Evolutionary conservation across 768 basidiomycete genomes (phyloP).

Genomic region (Mycena amicta): DNA sequence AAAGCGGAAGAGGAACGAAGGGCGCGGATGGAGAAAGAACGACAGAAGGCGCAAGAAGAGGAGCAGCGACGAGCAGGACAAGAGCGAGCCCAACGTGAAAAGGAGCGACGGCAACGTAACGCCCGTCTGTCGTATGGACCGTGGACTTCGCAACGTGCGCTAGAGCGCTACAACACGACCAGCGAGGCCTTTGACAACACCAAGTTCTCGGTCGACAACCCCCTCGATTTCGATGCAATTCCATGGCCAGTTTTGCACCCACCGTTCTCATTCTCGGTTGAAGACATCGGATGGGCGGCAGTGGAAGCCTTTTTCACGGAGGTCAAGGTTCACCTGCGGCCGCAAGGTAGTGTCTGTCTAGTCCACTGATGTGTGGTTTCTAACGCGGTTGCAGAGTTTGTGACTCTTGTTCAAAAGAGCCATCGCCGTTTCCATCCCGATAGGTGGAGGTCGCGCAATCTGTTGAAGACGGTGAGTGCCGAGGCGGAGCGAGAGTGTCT

Average conservation of each 20-base stretch:
- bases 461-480: conserved; percentile 60
- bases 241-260: conserved; percentile 76
- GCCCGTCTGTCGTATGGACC: conserved; percentile 59
- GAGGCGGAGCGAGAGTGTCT: conserved; percentile 59
- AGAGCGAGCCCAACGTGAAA: conserved; percentile 40
- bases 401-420: conserved; percentile 66
- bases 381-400: conserved; percentile 47
- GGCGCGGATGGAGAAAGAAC: conserved; percentile 25
- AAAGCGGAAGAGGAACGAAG: conserved; percentile 31
- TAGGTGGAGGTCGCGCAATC: conserved; percentile 69
- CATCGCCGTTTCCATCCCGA: conserved; percentile 81
- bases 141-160: conserved; percentile 68
- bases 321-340: conserved; percentile 52
- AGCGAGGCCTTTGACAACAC: conserved; percentile 65
- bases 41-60: conserved; percentile 25
- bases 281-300: conserved; percentile 70
- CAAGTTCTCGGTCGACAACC: conserved; percentile 53
- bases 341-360: conserved; percentile 33
- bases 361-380: not conserved
- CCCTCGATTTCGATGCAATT: conserved; percentile 61
- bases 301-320: conserved; percentile 73
- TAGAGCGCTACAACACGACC: conserved; percentile 67
- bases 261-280: conserved; percentile 53
- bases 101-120: conserved; percentile 47
- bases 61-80: conserved; percentile 34